phyloP scores from a whole-genome alignment of 192 early-diverging fungal genomes.

The Helicostylum pulchrum region DNA sequence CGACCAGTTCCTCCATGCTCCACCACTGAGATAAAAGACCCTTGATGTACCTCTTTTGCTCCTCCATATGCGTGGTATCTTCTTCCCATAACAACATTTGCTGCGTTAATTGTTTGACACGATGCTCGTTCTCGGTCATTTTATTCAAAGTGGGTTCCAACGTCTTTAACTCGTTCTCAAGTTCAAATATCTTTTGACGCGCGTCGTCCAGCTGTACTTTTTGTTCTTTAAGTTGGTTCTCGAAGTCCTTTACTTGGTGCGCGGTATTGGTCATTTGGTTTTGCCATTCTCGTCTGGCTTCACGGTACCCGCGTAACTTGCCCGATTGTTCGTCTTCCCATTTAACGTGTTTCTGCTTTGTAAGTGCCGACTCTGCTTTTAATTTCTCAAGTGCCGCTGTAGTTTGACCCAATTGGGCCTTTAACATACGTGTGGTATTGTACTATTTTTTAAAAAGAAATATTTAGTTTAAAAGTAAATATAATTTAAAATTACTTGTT shows the following conservation, averaged over 20 bases:
- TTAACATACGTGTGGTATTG: constrained; percentile 46
- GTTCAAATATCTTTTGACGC: constrained; percentile 36
- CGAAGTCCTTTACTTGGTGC: constrained; percentile 38
- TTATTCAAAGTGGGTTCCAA: constrained; percentile 44
- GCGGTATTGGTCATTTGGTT: constrained; percentile 37
- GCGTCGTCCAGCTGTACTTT: constrained; percentile 26
- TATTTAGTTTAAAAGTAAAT: too few relatives aligned
- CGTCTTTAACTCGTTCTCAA: constrained; percentile 45
- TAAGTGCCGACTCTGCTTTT: constrained; percentile 40
- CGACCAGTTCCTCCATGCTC: constrained; percentile 26
- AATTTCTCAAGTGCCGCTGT: constrained; percentile 42
- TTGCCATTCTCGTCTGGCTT: constrained; percentile 47
- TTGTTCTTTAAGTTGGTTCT: constrained; percentile 29
- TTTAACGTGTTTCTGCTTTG: constrained; percentile 50
- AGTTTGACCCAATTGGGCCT: constrained; percentile 43
- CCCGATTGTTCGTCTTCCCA: constrained; percentile 52
- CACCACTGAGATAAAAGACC: constrained; percentile 33
- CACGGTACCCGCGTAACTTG: constrained; percentile 46
- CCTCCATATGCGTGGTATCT: constrained; percentile 39
- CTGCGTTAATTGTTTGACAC: constrained; percentile 47
- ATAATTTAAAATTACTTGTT: too few relatives aligned
- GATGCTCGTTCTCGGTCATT: constrained; percentile 47
- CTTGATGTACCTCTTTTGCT: constrained; percentile 45
- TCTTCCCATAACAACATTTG: constrained; percentile 49
- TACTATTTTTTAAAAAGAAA: constrained; percentile 22